Evolutionary conservation across 148 eudicot genomes (phyloP), one percentile per base, ranked within the genome.

Genomic region (Camellia sinensis): DNA sequence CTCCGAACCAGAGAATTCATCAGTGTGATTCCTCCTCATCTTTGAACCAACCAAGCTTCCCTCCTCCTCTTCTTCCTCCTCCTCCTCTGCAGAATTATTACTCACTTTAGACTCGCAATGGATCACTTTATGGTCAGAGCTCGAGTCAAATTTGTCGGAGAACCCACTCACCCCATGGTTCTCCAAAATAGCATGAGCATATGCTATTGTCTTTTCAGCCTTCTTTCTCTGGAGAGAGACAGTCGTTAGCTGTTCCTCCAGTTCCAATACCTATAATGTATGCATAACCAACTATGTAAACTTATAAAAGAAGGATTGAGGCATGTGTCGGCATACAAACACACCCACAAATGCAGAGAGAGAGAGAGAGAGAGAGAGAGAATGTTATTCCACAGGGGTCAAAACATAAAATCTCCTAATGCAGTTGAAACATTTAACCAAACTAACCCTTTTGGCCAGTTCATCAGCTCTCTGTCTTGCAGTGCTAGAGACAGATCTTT

Each of bases 401-500:
- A 44, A 19, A 12, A 6, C 45, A 48, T 64, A 64, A 10, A 70
- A 52, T 29, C 22, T 52, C 71, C 22, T 15, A n/a, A 77, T 7
- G 59, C 17, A 50, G 50, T 44, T 52, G 17, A 11, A 40, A 45
- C 12, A 82, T 54, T 7, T 64, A 9, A 52, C 63, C 69, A 65
- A 75, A 85, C 97, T 84, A 63, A 95, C 98, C 94, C 93, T 88
- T 76, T 84, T 85, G 7, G 96, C 90, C 81, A 95, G 92, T 72
- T 93, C 98, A 82, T 93, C 90, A 81, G 91, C 91, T 88, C 94
- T 90, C 83, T 93, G 90, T 74, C 90, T 90, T 14, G 98, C 88
- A 62, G 97, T 82, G 85, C 81, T 91, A 6, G 97, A 93, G 66
- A 95, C 89, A 63, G 92, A 85, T 82, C 98, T 91, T 84, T 95